These are phyloP conservation scores for Monosporascus ibericus DNA, from an alignment of 2,329 filamentous ascomycete species.

Conservation along the genomic window DNA sequence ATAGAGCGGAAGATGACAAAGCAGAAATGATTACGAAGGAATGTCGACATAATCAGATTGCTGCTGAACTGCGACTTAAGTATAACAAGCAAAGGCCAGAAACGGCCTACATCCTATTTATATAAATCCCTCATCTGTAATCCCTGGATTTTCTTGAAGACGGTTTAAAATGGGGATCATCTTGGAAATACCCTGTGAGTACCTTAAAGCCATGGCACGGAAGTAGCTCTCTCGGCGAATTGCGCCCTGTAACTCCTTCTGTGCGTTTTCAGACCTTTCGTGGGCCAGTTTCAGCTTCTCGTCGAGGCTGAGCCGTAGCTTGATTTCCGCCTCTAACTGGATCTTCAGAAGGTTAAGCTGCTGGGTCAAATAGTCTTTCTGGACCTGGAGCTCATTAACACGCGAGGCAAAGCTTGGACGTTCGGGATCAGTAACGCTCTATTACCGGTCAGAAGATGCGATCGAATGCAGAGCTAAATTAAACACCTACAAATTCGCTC, in stretches of 20 bases:
- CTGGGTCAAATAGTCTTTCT: slow-evolving; percentile 3
- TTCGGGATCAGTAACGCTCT: slow-evolving; percentile 1
- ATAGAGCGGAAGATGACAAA: no score
- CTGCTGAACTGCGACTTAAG: no score
- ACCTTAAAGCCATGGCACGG: slow-evolving; percentile 1
- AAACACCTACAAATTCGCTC: no score
- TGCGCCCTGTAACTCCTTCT: slow-evolving; percentile 1
- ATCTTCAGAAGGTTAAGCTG: slow-evolving; percentile 4
- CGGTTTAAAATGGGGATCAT: not conserved
- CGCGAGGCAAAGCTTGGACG: slow-evolving; percentile 1
- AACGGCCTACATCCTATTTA: not conserved
- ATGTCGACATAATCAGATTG: no score
- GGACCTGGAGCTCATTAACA: slow-evolving; percentile 5
- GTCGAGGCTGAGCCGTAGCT: not conserved
- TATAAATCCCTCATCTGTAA: not conserved
- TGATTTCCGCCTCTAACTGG: slow-evolving; percentile 4
- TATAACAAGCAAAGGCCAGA: no score
- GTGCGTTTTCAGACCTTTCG: not conserved
- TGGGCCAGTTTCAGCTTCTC: slow-evolving; percentile 1
- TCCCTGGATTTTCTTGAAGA: slow-evolving; percentile 1
- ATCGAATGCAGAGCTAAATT: not conserved
- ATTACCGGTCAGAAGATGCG: not conserved
- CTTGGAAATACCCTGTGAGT: not conserved
- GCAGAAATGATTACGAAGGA: no score
- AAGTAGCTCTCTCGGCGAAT: slow-evolving; percentile 3